Conservation (phyloP, 192 early-diverging fungal species). For the Coemansia sp. region DNA sequence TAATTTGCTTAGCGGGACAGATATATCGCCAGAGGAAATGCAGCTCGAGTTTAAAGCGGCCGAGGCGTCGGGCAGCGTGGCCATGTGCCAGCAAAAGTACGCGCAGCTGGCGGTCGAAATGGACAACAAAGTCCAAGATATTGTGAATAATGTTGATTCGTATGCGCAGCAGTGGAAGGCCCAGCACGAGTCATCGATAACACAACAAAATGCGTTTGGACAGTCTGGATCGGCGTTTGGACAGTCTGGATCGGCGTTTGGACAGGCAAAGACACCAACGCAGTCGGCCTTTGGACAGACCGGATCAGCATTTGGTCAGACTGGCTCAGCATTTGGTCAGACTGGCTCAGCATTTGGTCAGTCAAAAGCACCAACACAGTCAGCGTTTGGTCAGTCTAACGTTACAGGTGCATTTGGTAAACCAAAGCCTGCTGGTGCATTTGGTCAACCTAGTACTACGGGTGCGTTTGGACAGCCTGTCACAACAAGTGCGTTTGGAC, state of each 20-base stretch:
- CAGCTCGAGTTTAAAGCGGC: constrained; percentile 54
- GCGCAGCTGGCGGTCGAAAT: constrained; percentile 17
- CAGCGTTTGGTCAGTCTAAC: constrained; percentile 17
- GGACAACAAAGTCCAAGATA: constrained; percentile 13
- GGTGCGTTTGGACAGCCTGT: not conserved
- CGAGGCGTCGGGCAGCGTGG: not conserved
- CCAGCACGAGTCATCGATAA: constrained; percentile 11
- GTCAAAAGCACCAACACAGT: not conserved
- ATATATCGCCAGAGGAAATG: constrained; percentile 65
- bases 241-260: constrained; percentile 9
- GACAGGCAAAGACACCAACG: not conserved
- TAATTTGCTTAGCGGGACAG: constrained; percentile 60
- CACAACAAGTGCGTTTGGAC: not conserved
- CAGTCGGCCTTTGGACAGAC: constrained; percentile 9
- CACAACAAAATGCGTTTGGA: not conserved
- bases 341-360: no score
- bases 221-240: not conserved
- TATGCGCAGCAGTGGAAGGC: constrained; percentile 27
- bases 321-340: constrained; percentile 14
- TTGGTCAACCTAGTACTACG: not conserved
- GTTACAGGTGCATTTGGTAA: constrained; percentile 9
- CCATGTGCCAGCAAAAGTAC: constrained; percentile 32
- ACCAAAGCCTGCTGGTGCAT: not conserved
- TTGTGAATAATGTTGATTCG: constrained; percentile 12
- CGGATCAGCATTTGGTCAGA: constrained; percentile 12